Evolutionary conservation across 805 yeast genomes (phyloP).

Genomic region (Saccharomyces paradoxus): DNA sequence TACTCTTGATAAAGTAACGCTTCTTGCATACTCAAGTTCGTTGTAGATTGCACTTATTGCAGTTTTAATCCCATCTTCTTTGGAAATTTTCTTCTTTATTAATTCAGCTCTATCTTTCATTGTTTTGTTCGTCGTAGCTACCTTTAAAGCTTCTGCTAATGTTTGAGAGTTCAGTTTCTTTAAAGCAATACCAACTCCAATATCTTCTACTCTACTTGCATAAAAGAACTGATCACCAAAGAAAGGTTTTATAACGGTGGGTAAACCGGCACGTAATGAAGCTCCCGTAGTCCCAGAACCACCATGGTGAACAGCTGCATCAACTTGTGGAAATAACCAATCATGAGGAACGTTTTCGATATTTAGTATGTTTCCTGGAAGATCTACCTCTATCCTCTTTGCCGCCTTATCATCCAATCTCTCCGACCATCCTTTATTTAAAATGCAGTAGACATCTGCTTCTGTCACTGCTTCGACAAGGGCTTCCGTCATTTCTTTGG

Average conservation of each 20-base stretch:
- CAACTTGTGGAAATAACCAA: constrained; percentile 83
- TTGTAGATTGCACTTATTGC: constrained; percentile 76
- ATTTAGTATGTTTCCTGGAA: constrained; percentile 63
- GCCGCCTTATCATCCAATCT: constrained; percentile 39
- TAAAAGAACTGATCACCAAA: constrained; percentile 95
- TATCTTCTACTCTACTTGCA: constrained; percentile 77
- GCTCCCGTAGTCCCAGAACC: constrained; percentile 98
- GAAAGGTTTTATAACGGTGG: constrained; percentile 87
- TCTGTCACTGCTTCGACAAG: constrained; percentile 69
- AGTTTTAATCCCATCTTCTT: constrained; percentile 71
- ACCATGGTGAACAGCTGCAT: constrained; percentile 95
- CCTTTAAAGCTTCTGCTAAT: constrained; percentile 59
- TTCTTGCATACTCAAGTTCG: constrained; percentile 68
- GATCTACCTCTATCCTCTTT: constrained; percentile 31
- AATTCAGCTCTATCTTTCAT: constrained; percentile 59
- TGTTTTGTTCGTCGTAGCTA: constrained; percentile 56
- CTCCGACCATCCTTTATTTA: constrained; percentile 94
- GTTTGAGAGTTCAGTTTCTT: constrained; percentile 57
- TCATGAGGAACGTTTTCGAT: constrained; percentile 81
- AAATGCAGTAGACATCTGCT: constrained; percentile 77
- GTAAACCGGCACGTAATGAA: constrained; percentile 73
- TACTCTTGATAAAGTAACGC: constrained; percentile 42
- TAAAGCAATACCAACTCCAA: constrained; percentile 74
- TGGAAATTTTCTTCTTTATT: constrained; percentile 53
- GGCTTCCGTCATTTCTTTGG: constrained; percentile 67